Evolutionary conservation across 106 monocot genomes (phyloP), one percentile per base, ranked within the genome.

Genomic region (Allium sativum): DNA sequence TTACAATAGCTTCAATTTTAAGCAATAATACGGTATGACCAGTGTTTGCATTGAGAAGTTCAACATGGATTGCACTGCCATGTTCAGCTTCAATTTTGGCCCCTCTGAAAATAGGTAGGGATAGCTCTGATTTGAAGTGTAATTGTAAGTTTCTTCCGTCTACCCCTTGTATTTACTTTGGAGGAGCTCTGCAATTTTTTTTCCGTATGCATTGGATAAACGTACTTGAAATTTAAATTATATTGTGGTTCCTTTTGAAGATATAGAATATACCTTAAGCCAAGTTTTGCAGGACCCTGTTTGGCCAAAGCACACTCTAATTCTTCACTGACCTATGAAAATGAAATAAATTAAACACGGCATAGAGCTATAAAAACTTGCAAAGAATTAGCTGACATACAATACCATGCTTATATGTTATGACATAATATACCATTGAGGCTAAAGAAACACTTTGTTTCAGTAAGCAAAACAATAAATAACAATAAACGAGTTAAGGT

Each of bases 271-370:
- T 52, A 83, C 83, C 83, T 83, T 68, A 68, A 62, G 44, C 52
- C 58, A 72, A 78, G 12, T 55, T 60, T 72, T 42, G 84, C 76
- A 70, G 84, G 72, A 56, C 84, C 79, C 59, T 76, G 42, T 40
- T 76, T 79, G 9, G 84, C 71, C 41, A 79, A 67, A 66, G 79
- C 84, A 73, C 79, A 79, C 64, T 83, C 78, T 42, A 83, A 74
- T 76, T 83, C 83, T 79, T 83, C 83, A 69, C 83, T 79, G 15
- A 83, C 78, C 83, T 83, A 69, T 45, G 15, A 61, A 67, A 17
- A 17, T 9, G 15, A 50, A 3, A 50, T 7, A 50, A 50, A 50
- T 50, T 12, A 3, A 50, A 11, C 1, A 50, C 48, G 8, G 48
- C 13, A 16, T 15, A 60, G 44, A 60, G 44, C 7, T n/a, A n/a